Evolutionary conservation across 805 yeast species (phyloP).

Genomic region (Phaffomyces opuntiae): DNA sequence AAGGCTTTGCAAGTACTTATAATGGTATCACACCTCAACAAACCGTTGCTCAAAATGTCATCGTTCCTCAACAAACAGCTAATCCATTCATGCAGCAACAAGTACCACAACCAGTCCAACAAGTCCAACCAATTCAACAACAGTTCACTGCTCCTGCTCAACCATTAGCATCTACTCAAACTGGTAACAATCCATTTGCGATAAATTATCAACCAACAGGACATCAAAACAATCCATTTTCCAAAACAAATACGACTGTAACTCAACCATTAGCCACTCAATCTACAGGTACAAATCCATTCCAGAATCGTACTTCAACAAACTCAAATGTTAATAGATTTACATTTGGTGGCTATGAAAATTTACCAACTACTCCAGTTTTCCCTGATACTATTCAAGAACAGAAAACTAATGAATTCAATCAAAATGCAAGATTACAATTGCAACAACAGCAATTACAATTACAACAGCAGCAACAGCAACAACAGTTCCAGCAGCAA

Average conservation of each 20-base stretch:
- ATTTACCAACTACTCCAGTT: conserved; percentile 56
- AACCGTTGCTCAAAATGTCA: not conserved
- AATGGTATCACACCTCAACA: conserved; percentile 6
- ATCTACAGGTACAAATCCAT: conserved; percentile 36
- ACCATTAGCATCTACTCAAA: conserved; percentile 12
- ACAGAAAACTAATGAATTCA: conserved; percentile 29
- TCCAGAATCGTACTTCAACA: conserved; percentile 13
- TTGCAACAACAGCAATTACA: conserved; percentile 27
- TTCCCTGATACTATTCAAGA: conserved; percentile 58
- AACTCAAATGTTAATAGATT: conserved; percentile 28
- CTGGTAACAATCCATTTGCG: conserved; percentile 27
- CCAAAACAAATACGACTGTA: conserved; percentile 6
- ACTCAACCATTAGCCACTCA: conserved; percentile 14
- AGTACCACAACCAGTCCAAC: conserved; percentile 5
- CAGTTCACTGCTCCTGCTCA: no score
- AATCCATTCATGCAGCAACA: conserved; percentile 16
- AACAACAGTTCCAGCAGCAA: conserved; percentile 12
- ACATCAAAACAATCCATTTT: conserved; percentile 22
- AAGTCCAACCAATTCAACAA: no score
- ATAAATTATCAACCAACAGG: conserved; percentile 10
- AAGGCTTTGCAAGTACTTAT: not conserved
- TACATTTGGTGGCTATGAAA: conserved; percentile 71
- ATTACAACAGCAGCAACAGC: conserved; percentile 25
- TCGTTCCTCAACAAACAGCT: conserved; percentile 7
- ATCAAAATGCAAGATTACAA: conserved; percentile 31